Evolutionary conservation across 306 rosid species (phyloP).

Genomic region (Psophocarpus tetragonolobus): DNA sequence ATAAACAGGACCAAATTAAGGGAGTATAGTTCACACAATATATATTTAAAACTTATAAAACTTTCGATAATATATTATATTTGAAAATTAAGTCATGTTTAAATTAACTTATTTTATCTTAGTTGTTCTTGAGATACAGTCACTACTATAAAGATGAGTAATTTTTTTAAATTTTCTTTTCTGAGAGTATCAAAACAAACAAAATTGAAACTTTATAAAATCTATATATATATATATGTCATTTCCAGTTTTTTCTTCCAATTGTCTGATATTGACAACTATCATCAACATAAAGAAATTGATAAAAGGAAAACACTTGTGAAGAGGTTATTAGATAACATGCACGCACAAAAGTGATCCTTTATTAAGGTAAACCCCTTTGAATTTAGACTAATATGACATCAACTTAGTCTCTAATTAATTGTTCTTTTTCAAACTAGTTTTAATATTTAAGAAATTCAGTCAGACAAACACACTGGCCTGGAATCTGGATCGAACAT

Average conservation of each 20-base stretch:
- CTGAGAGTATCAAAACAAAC: background rate
- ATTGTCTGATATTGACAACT: background rate
- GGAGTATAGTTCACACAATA: too few species aligned
- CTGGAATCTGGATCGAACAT: slow-evolving; percentile 14
- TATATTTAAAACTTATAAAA: background rate
- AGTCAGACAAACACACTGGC: background rate
- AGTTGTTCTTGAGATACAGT: too few species aligned
- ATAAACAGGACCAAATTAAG: too few species aligned
- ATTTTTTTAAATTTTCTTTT: background rate
- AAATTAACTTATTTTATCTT: background rate
- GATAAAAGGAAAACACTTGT: background rate
- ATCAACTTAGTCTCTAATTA: background rate
- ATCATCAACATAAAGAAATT: background rate
- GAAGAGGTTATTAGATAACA: background rate
- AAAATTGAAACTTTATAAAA: background rate
- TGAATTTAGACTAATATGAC: slow-evolving; percentile 6
- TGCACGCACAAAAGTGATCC: background rate
- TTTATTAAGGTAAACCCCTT: background rate
- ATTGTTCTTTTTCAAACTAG: background rate
- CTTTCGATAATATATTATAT: background rate
- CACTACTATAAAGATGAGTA: background rate
- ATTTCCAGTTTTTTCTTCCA: background rate
- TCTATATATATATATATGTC: background rate
- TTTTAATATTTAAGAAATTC: background rate
- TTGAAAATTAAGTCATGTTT: background rate